Base-by-base conservation (phyloP, 768 basidiomycete genomes). In the Russula foetens region DNA sequence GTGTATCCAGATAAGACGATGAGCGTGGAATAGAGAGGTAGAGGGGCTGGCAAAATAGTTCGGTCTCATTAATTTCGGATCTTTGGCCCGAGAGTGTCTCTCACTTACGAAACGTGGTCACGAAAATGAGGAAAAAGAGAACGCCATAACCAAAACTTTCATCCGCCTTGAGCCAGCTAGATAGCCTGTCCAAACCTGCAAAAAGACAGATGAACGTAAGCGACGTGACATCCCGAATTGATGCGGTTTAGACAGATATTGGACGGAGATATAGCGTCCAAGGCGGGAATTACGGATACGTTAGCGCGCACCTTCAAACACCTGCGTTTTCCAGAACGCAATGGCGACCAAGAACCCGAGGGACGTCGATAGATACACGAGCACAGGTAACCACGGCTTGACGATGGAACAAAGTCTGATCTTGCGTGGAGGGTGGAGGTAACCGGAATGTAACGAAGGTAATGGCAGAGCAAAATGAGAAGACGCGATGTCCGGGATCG, bases 1-100 rank as follows among this genome's bases (percentile, higher is more conserved):
- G 92, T 92, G 72, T 96, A 96, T 24, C 93, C 93, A 45, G 92
- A 90, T 66, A 97, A 78, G 65, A 92, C 84, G 70, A 96, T 94
- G 73, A 97, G 79, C 0, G 94, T 96, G 66, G 91, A 94, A 75
- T 96, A 97, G 57, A 97, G 77, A 38, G 94, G 94, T 50, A 97
- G 69, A 38, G 94, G 94, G 44, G 94, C 91, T 92, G 69, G 33
- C n/a, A 59, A 55, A 62, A 24, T 31, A 17, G 28, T 31, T 62
- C 58, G 57, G 47, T 47, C 50, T 35, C 53, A 47, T 46, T 52
- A 26, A 60, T 57, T 46, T 48, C 57, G 62, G 53, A 69, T 67
- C 48, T n/a, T 67, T 45, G 45, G 21, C 44, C 52, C 46, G 56
- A 26, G 52, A 28, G 59, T 63, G n/a, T n/a, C n/a, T n/a, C n/a